A percentile compares a stretch with the other conserved stretches of the same genome.
Conservation (phyloP, 495 filamentous ascomycete species). For the Aspergillus nidulans region DNA sequence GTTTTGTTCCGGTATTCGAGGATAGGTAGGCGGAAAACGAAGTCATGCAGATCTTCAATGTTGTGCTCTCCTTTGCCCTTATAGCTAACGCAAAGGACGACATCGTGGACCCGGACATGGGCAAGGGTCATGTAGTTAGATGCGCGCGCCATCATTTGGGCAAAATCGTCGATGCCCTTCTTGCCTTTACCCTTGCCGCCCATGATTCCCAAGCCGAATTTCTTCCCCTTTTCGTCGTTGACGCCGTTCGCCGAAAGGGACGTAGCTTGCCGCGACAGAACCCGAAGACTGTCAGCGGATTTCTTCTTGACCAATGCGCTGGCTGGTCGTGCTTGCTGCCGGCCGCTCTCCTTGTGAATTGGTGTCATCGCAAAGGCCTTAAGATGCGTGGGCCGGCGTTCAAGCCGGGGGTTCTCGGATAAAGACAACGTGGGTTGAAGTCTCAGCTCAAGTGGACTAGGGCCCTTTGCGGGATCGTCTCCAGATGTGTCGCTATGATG, state of each 20-base stretch:
- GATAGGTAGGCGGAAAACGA: constrained; percentile 91
- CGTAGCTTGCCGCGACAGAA: constrained; percentile 43
- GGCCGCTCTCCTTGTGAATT: constrained; percentile 25
- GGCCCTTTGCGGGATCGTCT: constrained; percentile 46
- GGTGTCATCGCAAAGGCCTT: constrained; percentile 47
- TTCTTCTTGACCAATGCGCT: constrained; percentile 52
- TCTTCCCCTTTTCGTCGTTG: constrained; percentile 53
- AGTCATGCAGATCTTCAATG: constrained; percentile 91
- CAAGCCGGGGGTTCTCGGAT: constrained; percentile 39
- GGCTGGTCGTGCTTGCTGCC: constrained; percentile 23
- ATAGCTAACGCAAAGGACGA: constrained; percentile 93
- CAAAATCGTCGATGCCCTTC: constrained; percentile 79
- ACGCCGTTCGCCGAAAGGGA: constrained; percentile 46
- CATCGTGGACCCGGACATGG: constrained; percentile 89
- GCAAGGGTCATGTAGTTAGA: constrained; percentile 97
- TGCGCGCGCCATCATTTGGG: constrained; percentile 93
- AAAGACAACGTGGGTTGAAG: constrained; percentile 72
- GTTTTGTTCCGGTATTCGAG: constrained; percentile 98
- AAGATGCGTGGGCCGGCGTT: constrained; percentile 29
- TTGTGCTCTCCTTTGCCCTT: constrained; percentile 95
- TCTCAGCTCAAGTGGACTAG: constrained; percentile 70
- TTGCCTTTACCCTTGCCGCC: constrained; percentile 46
- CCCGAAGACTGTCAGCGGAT: constrained; percentile 63
- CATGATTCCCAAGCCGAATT: constrained; percentile 49
- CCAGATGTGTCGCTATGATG: constrained; percentile 27